Base-by-base conservation (phyloP, 768 basidiomycete species). In the Podaxis carcinomalis region DNA sequence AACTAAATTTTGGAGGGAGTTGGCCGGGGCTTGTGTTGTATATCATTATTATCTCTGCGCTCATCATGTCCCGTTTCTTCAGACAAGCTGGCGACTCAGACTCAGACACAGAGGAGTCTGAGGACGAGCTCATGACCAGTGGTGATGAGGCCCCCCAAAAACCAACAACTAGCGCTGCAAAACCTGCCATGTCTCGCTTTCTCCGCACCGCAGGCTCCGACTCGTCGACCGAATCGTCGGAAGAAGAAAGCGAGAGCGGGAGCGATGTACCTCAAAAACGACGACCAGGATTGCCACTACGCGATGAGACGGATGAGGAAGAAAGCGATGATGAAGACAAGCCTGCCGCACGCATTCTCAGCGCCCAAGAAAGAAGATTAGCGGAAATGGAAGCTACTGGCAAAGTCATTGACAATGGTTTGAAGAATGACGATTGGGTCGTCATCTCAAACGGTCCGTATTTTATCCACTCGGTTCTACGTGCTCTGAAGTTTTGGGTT, bases 351-450 rank as follows among this genome's bases (percentile, higher is more conserved):
- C 82, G 84, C 62, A 89, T 92, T 65, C 85, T 93, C 73, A 93
- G 92, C 70, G 95, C 96, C 42, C 90, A 90, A 68, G 92, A 95
- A 74, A 95, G 93, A 73, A 82, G 95, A 56, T 74, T 95, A 69
- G 93, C 90, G 51, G 97, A 98, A 80, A 95, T 98, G 86, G 95
- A 98, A 73, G 86, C 86, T 1, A 90, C 89, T 2, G 92, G 93
- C 58, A 95, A 90, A 75, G 80, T 80, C 51, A 97, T 98, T 78
- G 93, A 96, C 51, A 98, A 99, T 70, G 95, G 89, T 19, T 79
- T 92, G 64, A 96, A 92, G 80, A 95, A 96, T 67, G 96, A 95
- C 68, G 95, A 99, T 75, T 99, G 97, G 97, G 87, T 89, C 25
- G 86, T 85, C 28, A 95, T 94, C 68, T 93, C 90, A 21, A 88